Base-by-base conservation (phyloP, 495 filamentous ascomycete species). In the Podospora appendiculata region DNA sequence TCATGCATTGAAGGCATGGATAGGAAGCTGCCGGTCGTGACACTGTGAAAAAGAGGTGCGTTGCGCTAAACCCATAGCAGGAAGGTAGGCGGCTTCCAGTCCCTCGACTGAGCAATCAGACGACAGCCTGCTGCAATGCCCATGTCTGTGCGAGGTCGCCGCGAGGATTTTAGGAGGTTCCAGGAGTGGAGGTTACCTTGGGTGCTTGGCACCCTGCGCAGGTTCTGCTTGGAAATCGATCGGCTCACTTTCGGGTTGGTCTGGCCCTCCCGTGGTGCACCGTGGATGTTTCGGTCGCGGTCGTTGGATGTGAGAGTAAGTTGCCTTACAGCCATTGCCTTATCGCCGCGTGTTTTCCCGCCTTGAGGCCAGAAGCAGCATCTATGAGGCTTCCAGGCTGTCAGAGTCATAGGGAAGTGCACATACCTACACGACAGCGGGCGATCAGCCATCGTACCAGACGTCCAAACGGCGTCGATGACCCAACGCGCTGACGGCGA, bases 61-160 rank as follows among this genome's bases (percentile, higher is more conserved):
- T 45, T 13, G 41, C 51, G 49, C 58, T 59, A 61, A 16, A 25
- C 56, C 51, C 12, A n/a, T 43, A 55, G 14, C 35, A 53, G 56
- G 45, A 63, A 61, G 46, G 56, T 34, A 50, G 19, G 46, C 33
- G 32, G 45, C 49, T 52, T 25, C 25, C 25, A 25, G 25, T 25
- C 25, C 25, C 25, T 25, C 9, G 42, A 46, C 58, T 59, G 63
- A 55, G 36, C 63, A 65, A 63, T 65, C 56, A 65, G 58, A 63
- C 49, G 34, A 45, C 62, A 49, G 50, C 39, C 51, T 50, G 54
- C 53, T 55, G 56, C 53, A 55, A 55, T 19, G 53, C 51, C 25
- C 25, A 54, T 53, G 55, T 51, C 45, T 55, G 40, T 55, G 39
- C 32, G 45, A 40, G 43, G 48, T 42, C 56, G 1, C 41, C 9